These are phyloP conservation scores for Phtheirospermum japonicum DNA, from an alignment of 257 asterid species.

Conservation along the genomic window DNA sequence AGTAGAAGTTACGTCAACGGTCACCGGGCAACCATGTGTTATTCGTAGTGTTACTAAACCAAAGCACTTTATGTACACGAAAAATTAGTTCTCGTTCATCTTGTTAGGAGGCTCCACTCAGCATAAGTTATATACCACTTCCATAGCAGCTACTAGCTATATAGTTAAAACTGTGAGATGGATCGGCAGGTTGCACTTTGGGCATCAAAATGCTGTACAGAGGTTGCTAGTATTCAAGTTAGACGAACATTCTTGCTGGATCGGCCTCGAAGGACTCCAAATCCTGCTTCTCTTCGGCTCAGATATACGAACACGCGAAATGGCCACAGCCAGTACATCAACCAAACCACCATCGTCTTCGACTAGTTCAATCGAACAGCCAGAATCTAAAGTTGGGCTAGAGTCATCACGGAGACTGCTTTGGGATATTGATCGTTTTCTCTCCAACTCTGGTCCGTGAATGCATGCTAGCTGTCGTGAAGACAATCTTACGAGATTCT, in stretches of 20 bases:
- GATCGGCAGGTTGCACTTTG: neutral
- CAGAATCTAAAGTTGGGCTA: constrained; percentile 31
- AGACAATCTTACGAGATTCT: constrained; percentile 37
- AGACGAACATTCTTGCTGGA: constrained; percentile 58
- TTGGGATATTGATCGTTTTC: constrained; percentile 35
- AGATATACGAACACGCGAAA: constrained; percentile 65
- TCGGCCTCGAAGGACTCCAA: constrained; percentile 57
- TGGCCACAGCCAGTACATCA: constrained; percentile 65
- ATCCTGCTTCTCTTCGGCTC: constrained; percentile 78
- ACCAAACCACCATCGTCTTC: constrained; percentile 47
- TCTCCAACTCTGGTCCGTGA: constrained; percentile 54
- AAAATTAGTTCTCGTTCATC: constrained; percentile 26
- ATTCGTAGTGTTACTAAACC: constrained; percentile 12
- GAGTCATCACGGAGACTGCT: constrained; percentile 52
- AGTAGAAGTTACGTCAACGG: neutral
- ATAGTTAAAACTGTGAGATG: constrained; percentile 26
- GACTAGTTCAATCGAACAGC: constrained; percentile 31
- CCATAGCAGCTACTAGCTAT: constrained; percentile 27
- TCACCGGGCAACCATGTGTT: constrained; percentile 12
- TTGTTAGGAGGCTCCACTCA: constrained; percentile 15
- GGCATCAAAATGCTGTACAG: constrained; percentile 75
- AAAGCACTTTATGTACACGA: constrained; percentile 29
- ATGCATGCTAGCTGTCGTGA: constrained; percentile 38
- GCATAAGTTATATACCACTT: constrained; percentile 30
- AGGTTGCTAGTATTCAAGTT: constrained; percentile 65